Base-by-base conservation (phyloP, 1,284 basidiomycete genomes). In the Takashimella koratensis region DNA sequence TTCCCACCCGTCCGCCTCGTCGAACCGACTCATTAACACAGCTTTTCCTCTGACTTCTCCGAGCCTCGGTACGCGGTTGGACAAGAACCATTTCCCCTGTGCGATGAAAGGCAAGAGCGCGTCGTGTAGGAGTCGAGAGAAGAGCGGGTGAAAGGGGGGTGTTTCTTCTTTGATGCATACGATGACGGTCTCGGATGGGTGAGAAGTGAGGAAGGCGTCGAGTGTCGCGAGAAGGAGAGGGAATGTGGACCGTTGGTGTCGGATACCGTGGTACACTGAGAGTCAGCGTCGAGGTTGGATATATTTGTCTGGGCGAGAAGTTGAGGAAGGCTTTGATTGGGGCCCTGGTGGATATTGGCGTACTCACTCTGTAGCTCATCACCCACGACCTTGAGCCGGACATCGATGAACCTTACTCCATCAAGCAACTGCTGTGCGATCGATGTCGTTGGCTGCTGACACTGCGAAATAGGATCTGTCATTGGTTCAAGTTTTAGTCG, bases 131-230 rank as follows among this genome's bases (percentile, higher is more conserved):
- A 84, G 72, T 26, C 72, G 63, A 0, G 87, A 86, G 73, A 92
- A 92, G 10, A 60, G 12, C 2, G 53, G 63, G 66, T 64, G 58
- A 45, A 56, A 56, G n/a, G 63, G 56, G 24, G 71, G 68, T 13
- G 62, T 85, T 70, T 94, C 91, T 70, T 93, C 87, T 71, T 94
- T 93, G 68, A 95, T 82, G 11, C 84, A 90, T 76, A 92, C 83
- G 36, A 94, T 80, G 40, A 94, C 69, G 0, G 87, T 86, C 72
- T 94, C 90, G 40, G 78, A 79, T 2, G 75, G 78, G 1, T 85
- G 79, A 0, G 79, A 77, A 6, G 79, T 79, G 39, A 94, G 81
- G 73, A 90, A 95, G 2, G 68, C 61, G 60, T 85, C 78, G 10
- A 92, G 65, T 4, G 49, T 54, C 20, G 78, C 78, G 3, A 77